Percentiles rank a stretch among this genome's conserved stretches.
Evolutionary conservation across 495 filamentous ascomycete genomes (phyloP).

Genomic region (Podospora conica): DNA sequence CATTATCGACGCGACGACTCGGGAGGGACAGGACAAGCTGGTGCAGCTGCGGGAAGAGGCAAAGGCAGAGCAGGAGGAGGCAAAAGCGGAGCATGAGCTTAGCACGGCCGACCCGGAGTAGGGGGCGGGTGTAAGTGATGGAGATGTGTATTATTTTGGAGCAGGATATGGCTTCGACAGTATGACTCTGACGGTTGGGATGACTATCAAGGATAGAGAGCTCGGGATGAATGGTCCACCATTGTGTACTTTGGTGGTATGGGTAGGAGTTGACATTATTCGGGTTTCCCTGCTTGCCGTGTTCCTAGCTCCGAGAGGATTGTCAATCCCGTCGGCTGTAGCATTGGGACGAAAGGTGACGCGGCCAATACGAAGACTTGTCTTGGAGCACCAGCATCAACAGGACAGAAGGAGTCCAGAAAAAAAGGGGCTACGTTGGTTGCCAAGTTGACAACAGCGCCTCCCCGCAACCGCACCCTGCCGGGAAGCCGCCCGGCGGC

Average conservation of each 20-base stretch:
- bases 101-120: conserved; percentile 30
- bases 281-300: not conserved
- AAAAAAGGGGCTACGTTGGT: not conserved
- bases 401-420: not conserved
- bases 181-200: too few species aligned
- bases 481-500: too few species aligned
- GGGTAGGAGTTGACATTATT: not conserved
- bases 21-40: conserved; percentile 73
- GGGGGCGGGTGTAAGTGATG: not conserved
- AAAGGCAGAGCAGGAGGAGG: conserved; percentile 23
- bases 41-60: conserved; percentile 64
- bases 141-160: not conserved
- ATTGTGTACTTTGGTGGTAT: not conserved
- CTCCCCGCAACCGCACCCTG: not conserved
- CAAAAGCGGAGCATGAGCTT: conserved; percentile 14
- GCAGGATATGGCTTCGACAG: not conserved
- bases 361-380: not conserved
- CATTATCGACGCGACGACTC: conserved; percentile 93
- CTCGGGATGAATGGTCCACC: not conserved
- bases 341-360: not conserved
- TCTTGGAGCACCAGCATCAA: not conserved
- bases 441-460: too few species aligned
- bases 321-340: not conserved
- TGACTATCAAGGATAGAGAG: not conserved
- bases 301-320: not conserved